phyloP scores from a whole-genome alignment of 129 eudicot genomes.

The Flaveria brownii region DNA sequence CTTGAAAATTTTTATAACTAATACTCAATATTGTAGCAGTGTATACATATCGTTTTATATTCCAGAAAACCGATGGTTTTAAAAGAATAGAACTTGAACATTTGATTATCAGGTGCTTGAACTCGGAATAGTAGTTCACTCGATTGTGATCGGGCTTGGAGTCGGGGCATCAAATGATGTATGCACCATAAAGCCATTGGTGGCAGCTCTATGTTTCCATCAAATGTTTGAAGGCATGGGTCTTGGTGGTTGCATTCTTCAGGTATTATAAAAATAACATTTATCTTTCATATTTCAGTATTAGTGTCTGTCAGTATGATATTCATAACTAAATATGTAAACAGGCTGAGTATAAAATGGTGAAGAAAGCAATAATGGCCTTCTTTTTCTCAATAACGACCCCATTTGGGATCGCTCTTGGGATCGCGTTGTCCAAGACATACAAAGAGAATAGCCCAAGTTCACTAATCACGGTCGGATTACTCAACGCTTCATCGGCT shows the following conservation, averaged over 20 bases:
- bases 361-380: slow-evolving; percentile 12
- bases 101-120: slow-evolving; percentile 16
- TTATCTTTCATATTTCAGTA: not conserved
- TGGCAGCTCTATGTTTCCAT: slow-evolving; percentile 22
- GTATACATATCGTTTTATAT: too few species aligned
- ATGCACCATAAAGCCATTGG: slow-evolving; percentile 19
- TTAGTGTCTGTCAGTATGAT: not conserved
- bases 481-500: slow-evolving; percentile 21
- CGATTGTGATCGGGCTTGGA: slow-evolving; percentile 23
- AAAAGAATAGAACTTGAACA: not conserved
- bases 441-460: slow-evolving; percentile 22
- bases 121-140: slow-evolving; percentile 27
- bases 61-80: too few species aligned
- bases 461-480: slow-evolving; percentile 15
- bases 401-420: slow-evolving; percentile 17
- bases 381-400: slow-evolving; percentile 13
- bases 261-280: slow-evolving; percentile 1
- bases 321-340: not conserved
- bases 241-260: slow-evolving; percentile 26
- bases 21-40: too few species aligned
- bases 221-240: slow-evolving; percentile 31
- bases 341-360: slow-evolving; percentile 13
- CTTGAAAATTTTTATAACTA: too few species aligned
- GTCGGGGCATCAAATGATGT: slow-evolving; percentile 25
- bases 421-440: slow-evolving; percentile 15